phyloP scores from a whole-genome alignment of 805 yeast species.

The Sporopachydermia lactativora region DNA sequence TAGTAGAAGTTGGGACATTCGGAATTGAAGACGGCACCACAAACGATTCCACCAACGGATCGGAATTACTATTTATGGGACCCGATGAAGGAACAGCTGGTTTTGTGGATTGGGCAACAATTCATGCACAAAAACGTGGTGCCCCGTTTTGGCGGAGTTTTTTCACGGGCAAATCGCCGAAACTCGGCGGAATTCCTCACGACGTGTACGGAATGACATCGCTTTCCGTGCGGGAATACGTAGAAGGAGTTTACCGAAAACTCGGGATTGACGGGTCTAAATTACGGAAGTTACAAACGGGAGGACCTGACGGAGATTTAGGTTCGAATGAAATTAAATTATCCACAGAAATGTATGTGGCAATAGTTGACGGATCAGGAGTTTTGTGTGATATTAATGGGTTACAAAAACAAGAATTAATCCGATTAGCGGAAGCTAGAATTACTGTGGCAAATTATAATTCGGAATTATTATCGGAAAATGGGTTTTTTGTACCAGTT shows the following conservation, averaged over 20 bases:
- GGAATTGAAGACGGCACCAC: too few relatives aligned
- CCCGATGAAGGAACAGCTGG: slow-evolving; percentile 99
- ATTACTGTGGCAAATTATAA: slow-evolving; percentile 62
- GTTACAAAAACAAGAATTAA: slow-evolving; percentile 62
- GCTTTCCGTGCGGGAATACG: slow-evolving; percentile 82
- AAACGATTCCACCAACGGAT: too few relatives aligned
- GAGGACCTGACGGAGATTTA: slow-evolving; percentile 98
- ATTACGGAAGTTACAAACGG: slow-evolving; percentile 82
- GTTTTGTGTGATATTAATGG: slow-evolving; percentile 89
- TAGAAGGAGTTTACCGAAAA: slow-evolving; percentile 76
- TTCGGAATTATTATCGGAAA: slow-evolving; percentile 44
- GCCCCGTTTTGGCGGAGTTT: slow-evolving; percentile 98
- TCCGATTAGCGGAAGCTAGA: slow-evolving; percentile 66
- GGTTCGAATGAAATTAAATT: slow-evolving; percentile 91
- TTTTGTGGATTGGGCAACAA: slow-evolving; percentile 93
- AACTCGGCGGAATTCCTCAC: slow-evolving; percentile 94
- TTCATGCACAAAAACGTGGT: slow-evolving; percentile 82
- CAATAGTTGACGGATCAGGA: slow-evolving; percentile 91
- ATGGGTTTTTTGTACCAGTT: slow-evolving; percentile 73
- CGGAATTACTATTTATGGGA: slow-evolving; percentile 93
- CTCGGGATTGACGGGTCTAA: slow-evolving; percentile 41
- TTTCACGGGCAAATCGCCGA: slow-evolving; percentile 89
- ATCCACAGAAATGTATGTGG: slow-evolving; percentile 77
- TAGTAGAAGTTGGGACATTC: slow-evolving; percentile 78
- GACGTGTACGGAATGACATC: slow-evolving; percentile 98